phyloP scores from a whole-genome alignment of 768 basidiomycete genomes.

The Auriculariales sp. region DNA sequence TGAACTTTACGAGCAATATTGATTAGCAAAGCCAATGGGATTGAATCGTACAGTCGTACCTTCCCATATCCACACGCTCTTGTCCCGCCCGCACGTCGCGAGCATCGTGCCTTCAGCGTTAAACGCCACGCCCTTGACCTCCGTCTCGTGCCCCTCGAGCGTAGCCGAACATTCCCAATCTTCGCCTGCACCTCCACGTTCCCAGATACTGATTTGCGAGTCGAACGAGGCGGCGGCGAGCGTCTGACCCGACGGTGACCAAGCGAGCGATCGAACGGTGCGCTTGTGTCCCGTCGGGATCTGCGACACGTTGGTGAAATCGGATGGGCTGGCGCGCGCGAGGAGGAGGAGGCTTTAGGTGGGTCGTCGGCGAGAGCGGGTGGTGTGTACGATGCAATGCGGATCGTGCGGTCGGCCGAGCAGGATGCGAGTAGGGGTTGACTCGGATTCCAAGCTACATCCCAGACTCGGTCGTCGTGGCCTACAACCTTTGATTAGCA shows the following conservation, averaged over 20 bases:
- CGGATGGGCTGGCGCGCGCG: constrained; percentile 14
- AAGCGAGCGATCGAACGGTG: constrained; percentile 75
- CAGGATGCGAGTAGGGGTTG: constrained; percentile 80
- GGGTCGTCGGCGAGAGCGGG: constrained; percentile 9
- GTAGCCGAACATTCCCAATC: constrained; percentile 33
- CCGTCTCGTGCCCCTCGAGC: constrained; percentile 36
- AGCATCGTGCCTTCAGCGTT: constrained; percentile 46
- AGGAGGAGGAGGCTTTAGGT: constrained; percentile 13
- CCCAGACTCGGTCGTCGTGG: constrained; percentile 80
- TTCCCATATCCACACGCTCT: constrained; percentile 99
- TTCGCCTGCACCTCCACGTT: constrained; percentile 55
- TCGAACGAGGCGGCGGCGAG: constrained; percentile 93
- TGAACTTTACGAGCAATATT: constrained; percentile 35
- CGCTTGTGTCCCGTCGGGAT: constrained; percentile 78
- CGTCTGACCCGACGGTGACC: constrained; percentile 76
- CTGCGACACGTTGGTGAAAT: constrained; percentile 42
- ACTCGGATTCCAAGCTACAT: constrained; percentile 75
- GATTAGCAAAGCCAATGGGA: constrained; percentile 1
- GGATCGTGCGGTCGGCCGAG: constrained; percentile 85
- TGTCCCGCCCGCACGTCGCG: constrained; percentile 93
- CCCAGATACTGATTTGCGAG: constrained; percentile 84
- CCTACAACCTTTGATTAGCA: too few relatives aligned
- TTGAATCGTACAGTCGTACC: constrained; percentile 28
- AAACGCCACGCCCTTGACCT: constrained; percentile 91
- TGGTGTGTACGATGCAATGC: constrained; percentile 55